Percentiles rank a stretch among this genome's conserved stretches.
phyloP scores from a whole-genome alignment of 768 basidiomycete genomes.

The Rhizopogon rudus region DNA sequence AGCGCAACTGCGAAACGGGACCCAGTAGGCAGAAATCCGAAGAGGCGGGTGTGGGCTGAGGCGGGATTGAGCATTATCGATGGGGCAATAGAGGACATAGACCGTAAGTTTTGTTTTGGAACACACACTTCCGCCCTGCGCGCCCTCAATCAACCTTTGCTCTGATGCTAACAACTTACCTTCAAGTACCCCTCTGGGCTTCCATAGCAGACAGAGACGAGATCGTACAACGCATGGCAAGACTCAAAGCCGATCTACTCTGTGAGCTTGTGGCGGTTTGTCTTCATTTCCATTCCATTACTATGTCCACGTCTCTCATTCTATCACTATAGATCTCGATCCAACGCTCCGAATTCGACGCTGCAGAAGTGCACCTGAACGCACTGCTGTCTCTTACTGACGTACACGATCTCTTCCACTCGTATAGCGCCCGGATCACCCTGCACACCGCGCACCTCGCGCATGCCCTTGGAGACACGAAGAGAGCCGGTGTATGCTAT shows the following conservation, averaged over 20 bases:
- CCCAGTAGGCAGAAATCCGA: constrained; percentile 68
- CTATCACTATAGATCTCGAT: constrained; percentile 42
- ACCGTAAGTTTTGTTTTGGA: constrained; percentile 17
- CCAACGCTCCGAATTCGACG: constrained; percentile 59
- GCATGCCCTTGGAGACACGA: constrained; percentile 52
- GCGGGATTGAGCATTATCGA: constrained; percentile 48
- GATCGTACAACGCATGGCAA: constrained; percentile 45
- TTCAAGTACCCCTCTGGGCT: constrained; percentile 52
- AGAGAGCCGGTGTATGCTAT: constrained; percentile 59
- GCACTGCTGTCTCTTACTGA: constrained; percentile 59
- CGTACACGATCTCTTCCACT: constrained; percentile 47
- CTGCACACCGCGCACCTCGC: constrained; percentile 71
- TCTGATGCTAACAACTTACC: not conserved
- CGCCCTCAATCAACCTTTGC: not conserved
- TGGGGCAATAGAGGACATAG: constrained; percentile 20
- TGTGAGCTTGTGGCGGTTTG: constrained; percentile 66
- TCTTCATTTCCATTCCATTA: not conserved
- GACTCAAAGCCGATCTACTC: constrained; percentile 65
- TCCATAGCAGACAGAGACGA: constrained; percentile 44
- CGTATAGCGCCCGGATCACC: constrained; percentile 58
- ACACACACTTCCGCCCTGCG: not conserved
- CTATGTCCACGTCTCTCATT: not conserved
- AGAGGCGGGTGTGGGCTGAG: constrained; percentile 61
- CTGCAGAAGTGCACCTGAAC: constrained; percentile 47
- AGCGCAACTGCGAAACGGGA: constrained; percentile 67